A percentile compares a stretch with the other conserved stretches of the same genome.
Evolutionary conservation across 1,284 basidiomycete genomes (phyloP).

Genomic region (Cryptococcus sp.): DNA sequence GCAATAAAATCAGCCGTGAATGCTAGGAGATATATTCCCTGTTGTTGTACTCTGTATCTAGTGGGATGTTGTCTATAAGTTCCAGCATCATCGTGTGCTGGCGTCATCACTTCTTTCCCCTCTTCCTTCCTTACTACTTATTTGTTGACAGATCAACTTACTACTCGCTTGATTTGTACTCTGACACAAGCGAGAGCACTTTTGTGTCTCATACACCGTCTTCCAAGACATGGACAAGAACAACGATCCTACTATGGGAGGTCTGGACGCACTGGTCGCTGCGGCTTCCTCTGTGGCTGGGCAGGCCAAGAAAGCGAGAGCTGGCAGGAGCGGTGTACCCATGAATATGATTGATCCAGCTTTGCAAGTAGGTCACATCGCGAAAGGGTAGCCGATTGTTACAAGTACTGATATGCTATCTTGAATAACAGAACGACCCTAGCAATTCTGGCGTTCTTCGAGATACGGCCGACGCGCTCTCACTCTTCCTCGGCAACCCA

Average conservation of each 20-base stretch:
- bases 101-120: constrained; percentile 6
- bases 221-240: constrained; percentile 5
- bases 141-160: not conserved
- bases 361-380: constrained; percentile 13
- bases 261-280: constrained; percentile 22
- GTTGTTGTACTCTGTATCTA: not conserved
- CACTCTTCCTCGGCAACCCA: constrained; percentile 10
- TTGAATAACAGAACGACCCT: not conserved
- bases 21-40: not conserved
- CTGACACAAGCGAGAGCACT: no score
- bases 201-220: no score
- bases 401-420: not conserved
- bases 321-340: not conserved
- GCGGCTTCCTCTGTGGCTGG: constrained; percentile 22
- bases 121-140: not conserved
- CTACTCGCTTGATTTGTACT: no score
- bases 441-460: not conserved
- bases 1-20: constrained; percentile 3
- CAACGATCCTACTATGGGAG: constrained; percentile 22
- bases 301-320: constrained; percentile 6
- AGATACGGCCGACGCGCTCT: constrained; percentile 18
- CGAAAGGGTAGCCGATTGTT: not conserved
- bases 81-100: constrained; percentile 4
- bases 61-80: no score
- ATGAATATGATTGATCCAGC: constrained; percentile 24